Evolutionary conservation across 352 stramenopile species (phyloP).

Genomic region (Globisporangium lucens): DNA sequence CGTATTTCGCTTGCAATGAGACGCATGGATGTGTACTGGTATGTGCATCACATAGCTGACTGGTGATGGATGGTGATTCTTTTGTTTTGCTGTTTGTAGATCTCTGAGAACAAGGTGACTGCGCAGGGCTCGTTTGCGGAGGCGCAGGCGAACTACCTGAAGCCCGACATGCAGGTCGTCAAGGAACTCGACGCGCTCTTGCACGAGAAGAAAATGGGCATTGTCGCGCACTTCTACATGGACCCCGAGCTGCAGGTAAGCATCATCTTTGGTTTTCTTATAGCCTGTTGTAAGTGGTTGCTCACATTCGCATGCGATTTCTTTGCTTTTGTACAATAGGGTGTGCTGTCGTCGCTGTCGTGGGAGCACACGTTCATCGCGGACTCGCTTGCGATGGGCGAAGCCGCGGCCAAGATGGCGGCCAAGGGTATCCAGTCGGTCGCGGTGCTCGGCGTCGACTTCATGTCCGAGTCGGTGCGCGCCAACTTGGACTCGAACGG

Average conservation of each 20-base stretch:
- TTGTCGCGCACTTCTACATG: constrained; percentile 99
- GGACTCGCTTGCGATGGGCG: constrained; percentile 97
- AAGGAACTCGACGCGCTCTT: constrained; percentile 84
- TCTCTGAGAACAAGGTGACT: constrained; percentile 67
- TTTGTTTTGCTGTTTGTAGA: constrained; percentile 26
- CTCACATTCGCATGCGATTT: neutral
- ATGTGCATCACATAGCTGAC: neutral
- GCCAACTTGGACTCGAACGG: constrained; percentile 93
- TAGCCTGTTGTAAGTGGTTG: neutral
- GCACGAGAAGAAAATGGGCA: constrained; percentile 92
- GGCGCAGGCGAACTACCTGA: constrained; percentile 83
- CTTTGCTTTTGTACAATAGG: constrained; percentile 22
- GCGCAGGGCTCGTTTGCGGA: constrained; percentile 89
- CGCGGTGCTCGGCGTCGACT: constrained; percentile 95
- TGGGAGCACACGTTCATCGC: constrained; percentile 93
- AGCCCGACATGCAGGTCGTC: constrained; percentile 85
- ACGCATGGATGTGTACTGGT: neutral
- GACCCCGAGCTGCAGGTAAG: constrained; percentile 95
- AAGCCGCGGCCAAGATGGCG: constrained; percentile 95
- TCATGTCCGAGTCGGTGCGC: constrained; percentile 96
- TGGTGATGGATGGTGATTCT: neutral
- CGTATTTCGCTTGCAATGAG: constrained; percentile 12
- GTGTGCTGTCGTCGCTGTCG: constrained; percentile 74
- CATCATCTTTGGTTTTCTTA: constrained; percentile 6
- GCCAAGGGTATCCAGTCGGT: constrained; percentile 86